A percentile compares a stretch with the other conserved stretches of the same genome.
phyloP scores from a whole-genome alignment of 2,329 filamentous ascomycete species.

The Teratosphaeria nubilosa region DNA sequence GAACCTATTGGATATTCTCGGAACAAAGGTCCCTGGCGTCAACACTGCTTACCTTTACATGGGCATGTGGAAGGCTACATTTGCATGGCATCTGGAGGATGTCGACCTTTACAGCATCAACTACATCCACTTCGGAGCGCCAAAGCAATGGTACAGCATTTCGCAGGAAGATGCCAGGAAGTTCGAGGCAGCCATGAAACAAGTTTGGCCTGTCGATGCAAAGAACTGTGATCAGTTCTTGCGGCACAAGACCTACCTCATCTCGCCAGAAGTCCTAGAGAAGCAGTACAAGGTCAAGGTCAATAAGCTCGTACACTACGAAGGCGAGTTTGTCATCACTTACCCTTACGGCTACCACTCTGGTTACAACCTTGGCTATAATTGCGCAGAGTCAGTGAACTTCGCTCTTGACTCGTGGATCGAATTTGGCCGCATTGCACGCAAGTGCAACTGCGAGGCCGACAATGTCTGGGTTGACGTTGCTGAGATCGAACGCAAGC shows the following conservation, averaged over 20 bases:
- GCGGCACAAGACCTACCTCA: slow-evolving; percentile 93
- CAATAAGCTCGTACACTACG: slow-evolving; percentile 89
- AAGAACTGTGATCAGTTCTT: slow-evolving; percentile 95
- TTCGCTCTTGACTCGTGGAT: slow-evolving; percentile 95
- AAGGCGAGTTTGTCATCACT: slow-evolving; percentile 95
- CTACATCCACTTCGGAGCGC: slow-evolving; percentile 96
- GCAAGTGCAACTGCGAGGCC: slow-evolving; percentile 92
- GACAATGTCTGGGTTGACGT: slow-evolving; percentile 99
- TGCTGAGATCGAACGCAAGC: slow-evolving; percentile 85
- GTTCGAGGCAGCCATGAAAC: slow-evolving; percentile 93
- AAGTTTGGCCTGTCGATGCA: slow-evolving; percentile 83
- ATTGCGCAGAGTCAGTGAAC: slow-evolving; percentile 97
- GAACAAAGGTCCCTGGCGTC: slow-evolving; percentile 91
- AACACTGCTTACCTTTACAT: slow-evolving; percentile 97
- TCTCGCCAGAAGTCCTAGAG: slow-evolving; percentile 79
- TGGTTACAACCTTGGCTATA: slow-evolving; percentile 95
- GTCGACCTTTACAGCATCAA: slow-evolving; percentile 99
- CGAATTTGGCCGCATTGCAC: slow-evolving; percentile 87
- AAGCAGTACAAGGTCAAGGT: slow-evolving; percentile 90
- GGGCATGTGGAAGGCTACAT: slow-evolving; percentile 99
- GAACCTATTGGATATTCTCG: slow-evolving; percentile 85
- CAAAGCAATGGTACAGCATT: slow-evolving; percentile 99
- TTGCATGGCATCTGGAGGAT: slow-evolving; percentile 97
- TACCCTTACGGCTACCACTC: slow-evolving; percentile 98
- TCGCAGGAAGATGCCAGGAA: slow-evolving; percentile 87